Evolutionary conservation across 768 basidiomycete genomes (phyloP).

Genomic region (Symmetrospora coprosmae): DNA sequence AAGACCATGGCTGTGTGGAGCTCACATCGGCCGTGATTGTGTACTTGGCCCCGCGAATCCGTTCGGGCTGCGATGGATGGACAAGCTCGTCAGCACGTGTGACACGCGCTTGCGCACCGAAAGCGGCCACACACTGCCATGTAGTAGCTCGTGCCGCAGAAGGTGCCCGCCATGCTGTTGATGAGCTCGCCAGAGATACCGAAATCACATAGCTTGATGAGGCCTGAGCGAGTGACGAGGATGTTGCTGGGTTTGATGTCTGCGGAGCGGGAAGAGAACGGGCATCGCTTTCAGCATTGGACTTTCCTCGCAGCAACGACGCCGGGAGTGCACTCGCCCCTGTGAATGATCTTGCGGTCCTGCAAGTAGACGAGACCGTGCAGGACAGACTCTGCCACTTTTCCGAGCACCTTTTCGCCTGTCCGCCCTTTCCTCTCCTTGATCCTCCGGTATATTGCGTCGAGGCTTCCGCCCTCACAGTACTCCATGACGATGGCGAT

Average conservation of each 20-base stretch:
- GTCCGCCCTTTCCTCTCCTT: conserved; percentile 62
- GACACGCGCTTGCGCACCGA: neutral
- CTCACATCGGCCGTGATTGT: conserved; percentile 45
- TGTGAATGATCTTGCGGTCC: conserved; percentile 77
- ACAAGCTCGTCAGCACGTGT: neutral
- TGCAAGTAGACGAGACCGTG: conserved; percentile 91
- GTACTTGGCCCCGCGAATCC: conserved; percentile 79
- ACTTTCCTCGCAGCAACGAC: too few relatives aligned
- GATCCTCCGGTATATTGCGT: conserved; percentile 72
- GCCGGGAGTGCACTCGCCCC: conserved; percentile 39
- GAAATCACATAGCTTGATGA: conserved; percentile 44
- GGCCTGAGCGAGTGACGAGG: conserved; percentile 40
- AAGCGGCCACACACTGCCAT: conserved; percentile 51
- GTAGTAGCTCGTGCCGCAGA: conserved; percentile 42
- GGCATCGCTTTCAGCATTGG: too few relatives aligned
- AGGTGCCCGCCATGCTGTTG: conserved; percentile 42
- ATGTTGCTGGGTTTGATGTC: conserved; percentile 44
- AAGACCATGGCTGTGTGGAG: conserved; percentile 30
- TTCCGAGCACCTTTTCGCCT: conserved; percentile 74
- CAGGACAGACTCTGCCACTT: conserved; percentile 76
- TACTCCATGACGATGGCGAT: conserved; percentile 91
- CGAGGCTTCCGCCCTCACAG: conserved; percentile 74
- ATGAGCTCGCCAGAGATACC: conserved; percentile 43
- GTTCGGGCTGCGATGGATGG: conserved; percentile 55
- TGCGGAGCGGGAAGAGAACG: conserved; percentile 29